Percentiles rank a stretch among this genome's conserved stretches.
Conservation (phyloP, 345 rosid genomes). For the Melaleuca alternifolia region DNA sequence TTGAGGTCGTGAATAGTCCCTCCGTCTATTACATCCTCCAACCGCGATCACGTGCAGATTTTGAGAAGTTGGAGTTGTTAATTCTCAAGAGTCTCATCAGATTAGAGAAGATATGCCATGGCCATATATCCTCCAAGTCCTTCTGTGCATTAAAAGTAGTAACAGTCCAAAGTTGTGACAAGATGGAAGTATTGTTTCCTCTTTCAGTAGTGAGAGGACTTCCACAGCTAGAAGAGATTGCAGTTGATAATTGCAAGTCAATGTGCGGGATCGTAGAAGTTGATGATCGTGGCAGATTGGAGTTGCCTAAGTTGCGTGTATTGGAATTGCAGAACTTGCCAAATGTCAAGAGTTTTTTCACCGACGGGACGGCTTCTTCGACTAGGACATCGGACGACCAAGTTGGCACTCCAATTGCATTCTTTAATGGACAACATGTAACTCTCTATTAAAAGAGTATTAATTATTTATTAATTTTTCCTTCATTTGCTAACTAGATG, state of each 20-base stretch:
- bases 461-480: no score
- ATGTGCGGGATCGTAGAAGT: accelerated
- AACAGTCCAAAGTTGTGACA: background rate
- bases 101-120: background rate
- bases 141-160: background rate
- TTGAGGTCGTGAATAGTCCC: accelerated
- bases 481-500: no score
- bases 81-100: accelerated
- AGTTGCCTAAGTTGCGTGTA: accelerated
- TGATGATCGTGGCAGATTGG: background rate
- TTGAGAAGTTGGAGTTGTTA: background rate
- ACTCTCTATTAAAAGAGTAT: no score
- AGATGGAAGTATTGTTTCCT: background rate
- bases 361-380: accelerated
- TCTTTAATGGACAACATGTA: background rate
- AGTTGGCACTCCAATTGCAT: background rate
- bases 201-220: background rate
- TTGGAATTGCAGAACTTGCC: background rate
- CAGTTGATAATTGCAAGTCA: accelerated
- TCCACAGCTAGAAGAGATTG: background rate
- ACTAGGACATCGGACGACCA: accelerated
- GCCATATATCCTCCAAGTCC: background rate
- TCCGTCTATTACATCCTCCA: no score
- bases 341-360: accelerated
- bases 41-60: accelerated